Base-by-base conservation (phyloP, 441 rosid genomes). In the Metrosideros polymorpha region DNA sequence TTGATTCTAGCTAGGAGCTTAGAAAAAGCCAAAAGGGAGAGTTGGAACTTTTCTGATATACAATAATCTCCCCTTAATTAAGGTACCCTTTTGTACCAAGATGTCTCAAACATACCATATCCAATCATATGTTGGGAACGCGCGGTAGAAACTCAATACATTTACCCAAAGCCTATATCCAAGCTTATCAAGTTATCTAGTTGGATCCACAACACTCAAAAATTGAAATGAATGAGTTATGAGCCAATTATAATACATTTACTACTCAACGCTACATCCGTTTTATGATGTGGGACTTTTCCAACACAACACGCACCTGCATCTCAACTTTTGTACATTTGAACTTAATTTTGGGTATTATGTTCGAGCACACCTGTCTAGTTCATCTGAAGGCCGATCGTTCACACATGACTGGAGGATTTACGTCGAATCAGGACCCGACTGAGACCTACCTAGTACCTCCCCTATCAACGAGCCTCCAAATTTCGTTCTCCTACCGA, bases 131-230 rank as follows among this genome's bases (percentile, higher is more conserved):
- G 18, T 50, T 5, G 18, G 18, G 4, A 50, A 50, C 2, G 52
- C 18, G 2, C 52, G 0, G 0, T 3, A 6, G 0, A 22, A 24
- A 1, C 15, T 6, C 5, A 12, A 35, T 1, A 1, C 24, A 1
- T 39, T 71, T 2, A 35, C 22, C 4, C 3, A 3, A 13, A 35
- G 1, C 27, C 10, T 1, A 39, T 19, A 35, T 66, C 24, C 1
- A 4, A 66, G 1, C 4, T 2, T 0, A 2, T 19, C 14, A 35
- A 39, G n/a, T 5, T 35, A 66, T 71, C 6, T 5, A 22, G 10
- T 1, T 3, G 14, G 24, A 35, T 19, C 2, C 14, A 5, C 14
- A 9, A 0, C 15, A 22, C 15, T 3, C 1, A 39, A 71, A 22
- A 39, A 3, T 35, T 5, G 9, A 10, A 50, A 6, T 27, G 9